phyloP scores from a whole-genome alignment of 2,329 filamentous ascomycete species.

The Botryotinia convoluta region DNA sequence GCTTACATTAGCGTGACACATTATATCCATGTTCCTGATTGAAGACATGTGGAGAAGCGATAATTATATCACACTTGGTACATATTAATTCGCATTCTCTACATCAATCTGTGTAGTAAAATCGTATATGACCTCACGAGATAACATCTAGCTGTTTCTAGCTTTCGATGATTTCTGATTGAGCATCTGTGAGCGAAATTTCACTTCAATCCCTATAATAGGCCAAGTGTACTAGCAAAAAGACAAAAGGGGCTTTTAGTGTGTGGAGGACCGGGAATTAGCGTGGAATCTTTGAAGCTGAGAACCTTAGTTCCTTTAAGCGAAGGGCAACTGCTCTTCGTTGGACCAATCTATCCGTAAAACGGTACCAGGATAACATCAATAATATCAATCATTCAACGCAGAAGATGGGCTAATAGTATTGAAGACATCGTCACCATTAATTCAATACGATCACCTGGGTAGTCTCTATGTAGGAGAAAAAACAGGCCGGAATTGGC shows the following conservation, averaged over 20 bases:
- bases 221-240: background rate
- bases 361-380: no score
- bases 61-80: background rate
- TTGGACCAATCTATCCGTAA: no score
- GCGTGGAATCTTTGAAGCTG: background rate
- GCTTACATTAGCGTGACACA: background rate
- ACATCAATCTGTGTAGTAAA: background rate
- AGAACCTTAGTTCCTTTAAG: background rate
- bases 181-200: background rate
- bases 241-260: fast-evolving
- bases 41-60: background rate
- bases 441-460: no score
- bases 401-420: no score
- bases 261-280: background rate
- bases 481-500: no score
- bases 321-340: no score
- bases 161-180: background rate
- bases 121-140: background rate
- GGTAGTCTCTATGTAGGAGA: no score
- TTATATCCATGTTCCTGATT: background rate
- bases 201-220: background rate
- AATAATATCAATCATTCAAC: no score
- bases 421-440: no score
- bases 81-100: background rate
- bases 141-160: background rate